phyloP scores from a whole-genome alignment of 2,329 filamentous ascomycete species.

The Aschersonia sp. region DNA sequence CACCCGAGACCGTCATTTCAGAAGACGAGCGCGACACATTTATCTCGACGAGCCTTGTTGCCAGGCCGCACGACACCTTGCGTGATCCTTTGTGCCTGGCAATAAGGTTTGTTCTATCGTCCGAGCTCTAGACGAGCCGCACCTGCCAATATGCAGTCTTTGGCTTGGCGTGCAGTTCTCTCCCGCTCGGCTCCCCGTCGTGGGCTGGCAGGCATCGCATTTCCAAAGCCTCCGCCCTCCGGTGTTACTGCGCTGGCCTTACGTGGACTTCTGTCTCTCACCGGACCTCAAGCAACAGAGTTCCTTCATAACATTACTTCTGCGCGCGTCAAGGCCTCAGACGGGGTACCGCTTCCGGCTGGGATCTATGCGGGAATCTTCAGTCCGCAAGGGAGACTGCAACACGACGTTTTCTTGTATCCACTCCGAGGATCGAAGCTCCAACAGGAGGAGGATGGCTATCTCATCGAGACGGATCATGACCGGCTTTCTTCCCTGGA shows the following conservation, averaged over 20 bases:
- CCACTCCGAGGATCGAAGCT: conserved; percentile 26
- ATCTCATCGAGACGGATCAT: conserved; percentile 73
- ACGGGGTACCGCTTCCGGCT: conserved; percentile 20
- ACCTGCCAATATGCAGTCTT: too few species aligned
- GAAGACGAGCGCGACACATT: too few species aligned
- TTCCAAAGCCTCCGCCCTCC: conserved; percentile 27
- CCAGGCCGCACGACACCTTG: too few species aligned
- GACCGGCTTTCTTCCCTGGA: conserved; percentile 45
- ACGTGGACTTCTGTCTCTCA: conserved; percentile 65
- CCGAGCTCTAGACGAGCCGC: too few species aligned
- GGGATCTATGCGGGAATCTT: conserved; percentile 76
- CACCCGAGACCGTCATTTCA: too few species aligned
- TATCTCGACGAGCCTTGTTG: too few species aligned
- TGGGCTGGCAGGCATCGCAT: neutral
- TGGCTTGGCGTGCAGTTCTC: too few species aligned
- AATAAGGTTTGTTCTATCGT: too few species aligned
- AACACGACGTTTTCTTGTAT: conserved; percentile 88
- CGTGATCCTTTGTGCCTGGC: too few species aligned
- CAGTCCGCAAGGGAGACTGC: conserved; percentile 67
- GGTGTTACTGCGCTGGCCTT: conserved; percentile 47
- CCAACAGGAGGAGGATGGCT: conserved; percentile 16
- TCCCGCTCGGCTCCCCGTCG: neutral
- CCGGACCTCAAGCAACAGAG: conserved; percentile 63
- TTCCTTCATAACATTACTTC: conserved; percentile 86
- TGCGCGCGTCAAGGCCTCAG: conserved; percentile 27